Evolutionary conservation across 2,329 filamentous ascomycete genomes (phyloP), one percentile per base, ranked within the genome.

Genomic region (Zymoseptoria brevis): DNA sequence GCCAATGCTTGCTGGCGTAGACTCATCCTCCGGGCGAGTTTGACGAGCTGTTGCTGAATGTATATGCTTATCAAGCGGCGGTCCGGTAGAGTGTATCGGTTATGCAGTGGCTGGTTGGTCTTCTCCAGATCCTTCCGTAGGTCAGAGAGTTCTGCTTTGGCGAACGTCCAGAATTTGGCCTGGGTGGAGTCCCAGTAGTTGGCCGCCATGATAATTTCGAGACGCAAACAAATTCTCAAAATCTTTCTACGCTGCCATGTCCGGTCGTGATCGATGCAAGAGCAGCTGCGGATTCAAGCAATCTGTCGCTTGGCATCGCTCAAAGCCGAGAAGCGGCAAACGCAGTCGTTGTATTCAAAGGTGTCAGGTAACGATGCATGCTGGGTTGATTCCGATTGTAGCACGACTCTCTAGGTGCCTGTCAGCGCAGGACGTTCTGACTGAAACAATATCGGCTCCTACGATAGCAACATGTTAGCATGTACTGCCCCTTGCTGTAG

Each of bases 161-260:
- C 87, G 75, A 96, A 96, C 58, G 90, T 88, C 94, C 94, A 99
- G 77, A 89, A 84, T 67, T 86, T 87, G 67, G 87, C 84, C 76
- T 99, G 94, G 24, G 90, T 94, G 57, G 94, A 97, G 64, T 90
- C 88, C 92, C 92, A 99, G 78, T 93, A 99, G 76, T 93, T 96
- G 72, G 92, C 89, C 35, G 93, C 90, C 93, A 96, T 96, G 60
- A 1, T 60, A 26, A 16, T 45, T n/a, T n/a, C 35, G 13, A n/a
- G 11, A 1, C 6, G 5, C 13, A 45, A 24, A 24, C 22, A 24
- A 11, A 5, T 7, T 45, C 13, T 45, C 13, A 45, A 16, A 16
- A 2, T 45, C 6, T 16, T n/a, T 1, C n/a, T 7, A 45, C 35
- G 13, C 16, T n/a, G 35, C 13, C 13, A 45, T 45, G 5, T 45